Evolutionary conservation across 371 early-diverging fungal genomes (phyloP), one percentile per base, ranked within the genome.

Genomic region (Mucor circinelloides): DNA sequence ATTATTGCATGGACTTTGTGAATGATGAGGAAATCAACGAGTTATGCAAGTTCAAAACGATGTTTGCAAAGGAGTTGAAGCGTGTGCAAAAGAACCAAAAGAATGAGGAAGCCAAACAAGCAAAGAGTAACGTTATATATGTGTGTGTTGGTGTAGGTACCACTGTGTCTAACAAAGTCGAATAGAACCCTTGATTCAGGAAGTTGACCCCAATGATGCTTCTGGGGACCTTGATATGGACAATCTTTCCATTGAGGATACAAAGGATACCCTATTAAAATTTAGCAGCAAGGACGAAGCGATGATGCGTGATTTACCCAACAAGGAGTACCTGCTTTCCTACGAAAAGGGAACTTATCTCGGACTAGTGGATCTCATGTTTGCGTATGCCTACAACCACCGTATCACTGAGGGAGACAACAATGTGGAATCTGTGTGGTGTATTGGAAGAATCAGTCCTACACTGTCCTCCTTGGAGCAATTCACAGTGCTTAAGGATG

Each of bases 401-500:
- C 91, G 99, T 12, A 85, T 88, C 0, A 93, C 90, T 5, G 89
- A 91, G 68, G 96, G 95, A 0, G 97, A 99, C 28, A 77, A 83
- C 32, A 95, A 89, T 12, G 93, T 95, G 0, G 99, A 98, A 69
- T 93, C 95, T 0, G 85, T 89, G 2, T 97, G 98, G 97, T 93
- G 93, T 1, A 88, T 98, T 32, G 93, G 93, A 34, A 96, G 91
- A 66, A 65, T 97, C 6, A 88, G 91, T n/a, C 72, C 96, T 0
- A 87, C 92, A 0, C 73, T 97, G 21, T 88, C 96, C 0, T 89
- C 89, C 46, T 85, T 97, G 58, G 96, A 92, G 73, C 84, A 85
- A 73, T 95, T 94, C 65, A 69, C 85, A 1, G 84, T 89, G 0
- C 67, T 97, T 31, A 76, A 82, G 15, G 89, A 92, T 21, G 80